Conservation (phyloP, 106 monocot species). For the Agapanthus africanus region DNA sequence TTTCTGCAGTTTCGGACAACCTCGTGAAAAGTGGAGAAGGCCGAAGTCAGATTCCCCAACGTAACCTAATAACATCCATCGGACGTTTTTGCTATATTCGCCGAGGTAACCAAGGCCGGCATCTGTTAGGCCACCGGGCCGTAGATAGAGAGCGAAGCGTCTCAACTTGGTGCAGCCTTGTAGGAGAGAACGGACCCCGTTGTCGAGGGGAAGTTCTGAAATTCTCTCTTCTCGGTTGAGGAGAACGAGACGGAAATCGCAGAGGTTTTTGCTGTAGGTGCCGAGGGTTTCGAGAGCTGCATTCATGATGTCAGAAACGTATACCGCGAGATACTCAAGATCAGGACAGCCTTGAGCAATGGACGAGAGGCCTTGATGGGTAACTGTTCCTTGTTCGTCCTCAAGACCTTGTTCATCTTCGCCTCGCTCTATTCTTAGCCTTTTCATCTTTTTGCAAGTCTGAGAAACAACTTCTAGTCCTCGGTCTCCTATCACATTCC, state of each 20-base stretch:
- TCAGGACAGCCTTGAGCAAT: slow-evolving; percentile 70
- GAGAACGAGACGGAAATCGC: slow-evolving; percentile 83
- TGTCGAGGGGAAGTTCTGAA: slow-evolving; percentile 75
- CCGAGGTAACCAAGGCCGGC: slow-evolving; percentile 69
- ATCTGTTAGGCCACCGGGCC: slow-evolving; percentile 73
- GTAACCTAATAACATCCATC: slow-evolving; percentile 75
- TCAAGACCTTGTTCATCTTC: slow-evolving; percentile 84
- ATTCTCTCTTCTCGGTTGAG: slow-evolving; percentile 59
- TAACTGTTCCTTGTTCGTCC: slow-evolving; percentile 82
- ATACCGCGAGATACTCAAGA: slow-evolving; percentile 77
- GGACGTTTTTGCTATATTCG: slow-evolving; percentile 40
- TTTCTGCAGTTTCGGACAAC: slow-evolving; percentile 67
- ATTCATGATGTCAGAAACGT: slow-evolving; percentile 86
- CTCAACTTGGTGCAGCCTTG: slow-evolving; percentile 65
- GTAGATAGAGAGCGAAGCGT: slow-evolving; percentile 80
- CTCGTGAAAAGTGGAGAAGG: slow-evolving; percentile 52
- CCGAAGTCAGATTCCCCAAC: slow-evolving; percentile 69
- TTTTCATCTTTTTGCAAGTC: slow-evolving; percentile 60
- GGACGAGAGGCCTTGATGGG: slow-evolving; percentile 63
- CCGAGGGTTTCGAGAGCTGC: slow-evolving; percentile 64
- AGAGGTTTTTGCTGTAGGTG: slow-evolving; percentile 56
- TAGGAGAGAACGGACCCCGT: slow-evolving; percentile 69
- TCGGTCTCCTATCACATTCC: slow-evolving; percentile 85
- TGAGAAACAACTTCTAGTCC: slow-evolving; percentile 67
- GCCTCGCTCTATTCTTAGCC: slow-evolving; percentile 83